phyloP scores from a whole-genome alignment of 202 grass and related monocot species.

The Brachypodium distachyon region DNA sequence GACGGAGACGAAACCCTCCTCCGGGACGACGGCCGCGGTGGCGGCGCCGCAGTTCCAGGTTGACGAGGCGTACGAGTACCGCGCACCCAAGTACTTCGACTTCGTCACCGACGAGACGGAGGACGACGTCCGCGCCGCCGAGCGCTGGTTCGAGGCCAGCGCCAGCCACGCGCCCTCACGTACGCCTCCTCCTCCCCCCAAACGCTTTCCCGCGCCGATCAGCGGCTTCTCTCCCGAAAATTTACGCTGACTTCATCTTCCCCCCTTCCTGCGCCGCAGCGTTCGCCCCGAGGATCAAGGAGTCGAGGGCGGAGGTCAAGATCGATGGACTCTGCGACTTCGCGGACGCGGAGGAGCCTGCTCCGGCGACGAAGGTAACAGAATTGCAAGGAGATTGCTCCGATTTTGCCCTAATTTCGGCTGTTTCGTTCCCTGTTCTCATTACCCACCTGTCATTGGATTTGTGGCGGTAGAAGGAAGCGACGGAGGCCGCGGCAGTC shows the following conservation, averaged over 20 bases:
- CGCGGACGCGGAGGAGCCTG: conserved; percentile 19
- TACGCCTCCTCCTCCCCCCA: conserved; percentile 2
- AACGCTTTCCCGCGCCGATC: background rate
- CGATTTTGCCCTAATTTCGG: background rate
- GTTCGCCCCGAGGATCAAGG: conserved; percentile 63
- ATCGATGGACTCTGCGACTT: conserved; percentile 56
- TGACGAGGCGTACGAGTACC: conserved; percentile 80
- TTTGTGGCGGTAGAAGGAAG: background rate
- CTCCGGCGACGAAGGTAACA: conserved; percentile 40
- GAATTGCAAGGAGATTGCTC: background rate
- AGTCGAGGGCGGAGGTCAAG: conserved; percentile 43
- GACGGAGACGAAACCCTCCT: conserved; percentile 11
- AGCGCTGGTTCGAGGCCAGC: conserved; percentile 66
- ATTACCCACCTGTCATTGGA: background rate
- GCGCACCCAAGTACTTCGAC: conserved; percentile 76
- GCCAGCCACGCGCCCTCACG: conserved; percentile 68
- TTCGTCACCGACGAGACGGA: conserved; percentile 68
- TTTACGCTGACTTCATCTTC: background rate
- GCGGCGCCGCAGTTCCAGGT: conserved; percentile 24
- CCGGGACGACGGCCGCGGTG: background rate
- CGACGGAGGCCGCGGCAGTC: background rate
- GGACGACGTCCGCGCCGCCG: conserved; percentile 44
- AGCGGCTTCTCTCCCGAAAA: background rate
- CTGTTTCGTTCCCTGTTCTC: background rate
- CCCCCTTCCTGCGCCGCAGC: conserved; percentile 23